Conservation (phyloP, 2,329 filamentous ascomycete genomes). For the Sordariomycetes sp. region DNA sequence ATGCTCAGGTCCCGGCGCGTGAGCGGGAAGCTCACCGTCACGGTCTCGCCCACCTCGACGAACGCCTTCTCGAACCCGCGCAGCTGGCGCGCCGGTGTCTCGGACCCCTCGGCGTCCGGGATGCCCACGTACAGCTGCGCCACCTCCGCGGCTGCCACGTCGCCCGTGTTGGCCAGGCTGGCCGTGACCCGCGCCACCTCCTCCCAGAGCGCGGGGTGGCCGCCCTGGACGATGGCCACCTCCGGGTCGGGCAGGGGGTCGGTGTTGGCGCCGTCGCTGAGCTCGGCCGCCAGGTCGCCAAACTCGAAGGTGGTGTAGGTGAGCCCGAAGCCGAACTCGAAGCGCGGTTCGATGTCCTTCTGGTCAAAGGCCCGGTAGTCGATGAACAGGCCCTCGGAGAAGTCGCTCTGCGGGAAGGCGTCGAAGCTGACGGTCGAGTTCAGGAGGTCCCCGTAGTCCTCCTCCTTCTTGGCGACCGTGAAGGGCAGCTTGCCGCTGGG, state of each 20-base stretch:
- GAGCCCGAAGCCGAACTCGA: slow-evolving; percentile 65
- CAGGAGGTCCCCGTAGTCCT: slow-evolving; percentile 24
- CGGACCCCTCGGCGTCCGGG: slow-evolving; percentile 18
- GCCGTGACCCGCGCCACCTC: slow-evolving; percentile 34
- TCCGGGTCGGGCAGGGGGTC: slow-evolving; percentile 29
- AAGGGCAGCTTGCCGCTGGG: slow-evolving; percentile 73
- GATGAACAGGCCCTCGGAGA: slow-evolving; percentile 61
- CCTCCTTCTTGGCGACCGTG: slow-evolving; percentile 41
- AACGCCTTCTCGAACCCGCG: slow-evolving; percentile 54
- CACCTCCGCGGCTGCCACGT: slow-evolving; percentile 27
- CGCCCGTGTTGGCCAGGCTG: slow-evolving; percentile 41
- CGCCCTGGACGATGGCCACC: slow-evolving; percentile 62
- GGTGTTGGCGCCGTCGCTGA: slow-evolving; percentile 12
- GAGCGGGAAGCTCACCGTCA: slow-evolving; percentile 38
- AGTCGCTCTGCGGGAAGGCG: slow-evolving; percentile 65
- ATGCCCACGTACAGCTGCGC: slow-evolving; percentile 34
- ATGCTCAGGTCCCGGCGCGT: slow-evolving; percentile 51
- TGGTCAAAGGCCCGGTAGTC: slow-evolving; percentile 75
- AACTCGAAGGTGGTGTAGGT: slow-evolving; percentile 58
- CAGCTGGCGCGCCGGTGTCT: slow-evolving; percentile 49
- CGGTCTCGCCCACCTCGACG: slow-evolving; percentile 41
- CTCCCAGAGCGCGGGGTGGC: slow-evolving; percentile 55
- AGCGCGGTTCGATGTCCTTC: slow-evolving; percentile 53
- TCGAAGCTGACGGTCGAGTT: slow-evolving; percentile 51
- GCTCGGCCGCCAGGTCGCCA: slow-evolving; percentile 37